phyloP scores from a whole-genome alignment of 352 stramenopile genomes.

The Phytopythium kandeliae region DNA sequence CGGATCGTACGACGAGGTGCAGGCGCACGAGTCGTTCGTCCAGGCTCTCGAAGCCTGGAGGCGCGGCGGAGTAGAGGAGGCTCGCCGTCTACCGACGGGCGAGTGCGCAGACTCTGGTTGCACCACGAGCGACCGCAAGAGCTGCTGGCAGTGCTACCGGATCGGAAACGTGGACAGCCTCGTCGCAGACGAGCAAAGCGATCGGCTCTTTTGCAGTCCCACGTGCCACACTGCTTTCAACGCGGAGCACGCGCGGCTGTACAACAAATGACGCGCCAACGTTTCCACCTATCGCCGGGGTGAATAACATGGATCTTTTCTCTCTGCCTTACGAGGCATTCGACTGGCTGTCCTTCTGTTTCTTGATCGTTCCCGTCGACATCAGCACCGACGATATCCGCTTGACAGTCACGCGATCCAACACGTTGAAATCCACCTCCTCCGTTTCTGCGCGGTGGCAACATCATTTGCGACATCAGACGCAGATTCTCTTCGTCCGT shows the following conservation, averaged over 20 bases:
- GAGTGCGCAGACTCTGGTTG: constrained; percentile 31
- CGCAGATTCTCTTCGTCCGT: background rate
- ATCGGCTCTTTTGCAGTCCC: constrained; percentile 46
- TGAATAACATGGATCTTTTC: no score
- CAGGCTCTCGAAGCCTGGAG: constrained; percentile 59
- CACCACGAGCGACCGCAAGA: constrained; percentile 35
- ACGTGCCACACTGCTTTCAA: constrained; percentile 34
- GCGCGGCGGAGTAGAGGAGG: constrained; percentile 8
- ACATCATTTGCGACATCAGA: no score
- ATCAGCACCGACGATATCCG: constrained; percentile 67
- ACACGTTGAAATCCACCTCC: constrained; percentile 60
- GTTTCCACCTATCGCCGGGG: no score
- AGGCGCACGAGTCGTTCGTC: constrained; percentile 62
- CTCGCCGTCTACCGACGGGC: background rate
- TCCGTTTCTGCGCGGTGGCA: constrained; percentile 26
- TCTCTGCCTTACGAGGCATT: background rate
- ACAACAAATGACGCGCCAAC: constrained; percentile 1
- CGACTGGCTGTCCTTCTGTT: constrained; percentile 20
- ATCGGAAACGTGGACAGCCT: constrained; percentile 35
- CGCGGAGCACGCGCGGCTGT: constrained; percentile 50
- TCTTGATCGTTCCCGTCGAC: constrained; percentile 57
- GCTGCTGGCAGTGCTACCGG: constrained; percentile 82
- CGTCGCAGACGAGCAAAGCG: constrained; percentile 33
- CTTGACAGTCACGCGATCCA: constrained; percentile 77
- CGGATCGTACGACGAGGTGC: constrained; percentile 62